Conservation (phyloP, 176 grass and related monocot species). For the Eleusine coracana region DNA sequence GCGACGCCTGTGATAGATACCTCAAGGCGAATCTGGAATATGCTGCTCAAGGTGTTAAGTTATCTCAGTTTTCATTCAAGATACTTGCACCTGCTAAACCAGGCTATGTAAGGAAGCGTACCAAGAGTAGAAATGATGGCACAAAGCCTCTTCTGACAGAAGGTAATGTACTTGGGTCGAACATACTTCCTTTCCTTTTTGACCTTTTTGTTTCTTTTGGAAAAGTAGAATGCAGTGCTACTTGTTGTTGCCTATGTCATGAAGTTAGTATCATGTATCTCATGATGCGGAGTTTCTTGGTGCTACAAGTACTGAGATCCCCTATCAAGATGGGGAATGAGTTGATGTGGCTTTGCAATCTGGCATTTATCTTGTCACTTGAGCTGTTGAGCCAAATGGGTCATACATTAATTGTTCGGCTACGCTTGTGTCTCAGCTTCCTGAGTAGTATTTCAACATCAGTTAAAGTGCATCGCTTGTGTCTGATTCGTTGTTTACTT, state of each 20-base stretch:
- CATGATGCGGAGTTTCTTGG: not conserved
- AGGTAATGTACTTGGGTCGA: conserved; percentile 21
- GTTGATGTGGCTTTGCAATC: not conserved
- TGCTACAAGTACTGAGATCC: not conserved
- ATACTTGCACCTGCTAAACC: conserved; percentile 41
- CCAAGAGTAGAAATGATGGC: not conserved
- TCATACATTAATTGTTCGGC: not conserved
- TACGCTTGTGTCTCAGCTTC: not conserved
- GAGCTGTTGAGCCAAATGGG: too few relatives aligned
- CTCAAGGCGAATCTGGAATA: conserved; percentile 40
- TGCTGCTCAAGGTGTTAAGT: conserved; percentile 13
- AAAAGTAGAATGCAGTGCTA: not conserved
- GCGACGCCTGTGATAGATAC: conserved; percentile 33
- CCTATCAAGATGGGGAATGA: not conserved
- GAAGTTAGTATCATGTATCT: too few relatives aligned
- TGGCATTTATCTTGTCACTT: not conserved
- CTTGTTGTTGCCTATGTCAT: not conserved
- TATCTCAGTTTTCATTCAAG: conserved; percentile 55
- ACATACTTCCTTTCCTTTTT: not conserved
- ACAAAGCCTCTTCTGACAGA: conserved; percentile 1
- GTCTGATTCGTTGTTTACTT: not conserved
- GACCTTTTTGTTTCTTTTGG: not conserved
- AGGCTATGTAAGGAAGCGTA: conserved; percentile 40
- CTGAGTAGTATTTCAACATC: not conserved
- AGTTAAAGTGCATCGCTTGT: not conserved